Conservation (phyloP, 768 basidiomycete species). For the Serpula lacrymans region DNA sequence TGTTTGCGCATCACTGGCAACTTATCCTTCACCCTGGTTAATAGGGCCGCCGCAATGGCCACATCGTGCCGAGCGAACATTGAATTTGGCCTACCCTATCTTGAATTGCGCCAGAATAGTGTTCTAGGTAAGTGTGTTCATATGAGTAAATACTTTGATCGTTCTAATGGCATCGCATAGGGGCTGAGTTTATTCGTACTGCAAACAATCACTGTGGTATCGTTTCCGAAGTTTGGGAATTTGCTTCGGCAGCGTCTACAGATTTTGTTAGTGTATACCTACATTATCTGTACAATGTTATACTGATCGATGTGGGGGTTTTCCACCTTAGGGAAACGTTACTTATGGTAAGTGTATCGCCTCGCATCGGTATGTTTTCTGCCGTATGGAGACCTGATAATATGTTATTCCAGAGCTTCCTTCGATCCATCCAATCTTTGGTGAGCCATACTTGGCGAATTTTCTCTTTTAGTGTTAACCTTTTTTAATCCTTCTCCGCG, state of each 20-base stretch:
- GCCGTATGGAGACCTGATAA: no score
- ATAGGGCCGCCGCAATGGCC: slow-evolving; percentile 69
- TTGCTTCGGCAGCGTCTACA: slow-evolving; percentile 57
- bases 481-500: slow-evolving; percentile 16
- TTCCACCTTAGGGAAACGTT: slow-evolving; percentile 62
- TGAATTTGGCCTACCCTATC: slow-evolving; percentile 39
- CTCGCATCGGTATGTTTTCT: slow-evolving; percentile 10
- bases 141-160: background rate
- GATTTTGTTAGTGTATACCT: slow-evolving; percentile 60
- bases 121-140: slow-evolving; percentile 42
- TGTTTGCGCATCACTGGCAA: background rate
- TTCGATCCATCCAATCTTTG: slow-evolving; percentile 59
- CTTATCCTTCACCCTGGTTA: slow-evolving; percentile 15
- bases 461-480: slow-evolving; percentile 16
- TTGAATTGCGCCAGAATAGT: slow-evolving; percentile 57
- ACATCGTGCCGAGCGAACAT: slow-evolving; percentile 54
- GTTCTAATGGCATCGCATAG: slow-evolving; percentile 29
- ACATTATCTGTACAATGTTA: background rate
- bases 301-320: no score
- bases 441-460: slow-evolving; percentile 31
- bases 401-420: slow-evolving; percentile 45
- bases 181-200: slow-evolving; percentile 48
- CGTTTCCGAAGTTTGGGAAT: slow-evolving; percentile 23
- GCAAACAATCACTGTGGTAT: slow-evolving; percentile 44
- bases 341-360: slow-evolving; percentile 50